Evolutionary conservation across 129 eudicot species (phyloP), one percentile per base, ranked within the genome.

Genomic region (Tagetes erecta): DNA sequence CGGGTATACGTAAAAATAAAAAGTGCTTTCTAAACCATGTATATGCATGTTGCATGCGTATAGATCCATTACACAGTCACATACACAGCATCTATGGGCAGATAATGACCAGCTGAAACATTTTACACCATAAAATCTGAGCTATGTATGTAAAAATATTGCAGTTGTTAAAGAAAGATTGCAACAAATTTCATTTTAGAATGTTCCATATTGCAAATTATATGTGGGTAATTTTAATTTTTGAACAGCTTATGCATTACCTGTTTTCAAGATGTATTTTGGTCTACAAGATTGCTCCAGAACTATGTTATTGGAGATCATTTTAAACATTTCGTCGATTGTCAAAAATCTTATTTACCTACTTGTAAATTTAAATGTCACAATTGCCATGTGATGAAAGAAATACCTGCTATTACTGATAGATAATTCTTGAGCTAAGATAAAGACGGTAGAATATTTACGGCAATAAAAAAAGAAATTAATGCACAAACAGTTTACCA

Each of bases 321-420:
- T 4, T 64, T 64, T 64, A 50, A 45, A 64, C 14, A 30, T 75
- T 65, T 65, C 11, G 30, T 0, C 30, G 30, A 51, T 51, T 11
- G 55, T 65, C 34, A 64, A 75, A 13, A 75, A 75, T 20, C 72
- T 27, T 75, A 6, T 53, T 75, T 38, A 49, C 68, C 73, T 51
- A 40, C 1, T 49, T 52, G 35, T 62, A 31, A 31, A 40, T 12
- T 30, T 39, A 40, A 53, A 10, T 27, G 68, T 64, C 34, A 39
- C 42, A 38, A 5, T 13, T 13, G 49, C 38, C 38, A 57, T 33
- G 64, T 7, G 39, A 57, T 9, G 13, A 13, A 57, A 57, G 5
- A 33, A 57, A 27, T 57, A 30, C 8, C 4, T 7, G 39, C 64
- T 57, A 27, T 57, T 37, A 8, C 5, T 5, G 30, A 20, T 63